Conservation (phyloP, 257 asterid genomes). For the Pogostemon cablin region DNA sequence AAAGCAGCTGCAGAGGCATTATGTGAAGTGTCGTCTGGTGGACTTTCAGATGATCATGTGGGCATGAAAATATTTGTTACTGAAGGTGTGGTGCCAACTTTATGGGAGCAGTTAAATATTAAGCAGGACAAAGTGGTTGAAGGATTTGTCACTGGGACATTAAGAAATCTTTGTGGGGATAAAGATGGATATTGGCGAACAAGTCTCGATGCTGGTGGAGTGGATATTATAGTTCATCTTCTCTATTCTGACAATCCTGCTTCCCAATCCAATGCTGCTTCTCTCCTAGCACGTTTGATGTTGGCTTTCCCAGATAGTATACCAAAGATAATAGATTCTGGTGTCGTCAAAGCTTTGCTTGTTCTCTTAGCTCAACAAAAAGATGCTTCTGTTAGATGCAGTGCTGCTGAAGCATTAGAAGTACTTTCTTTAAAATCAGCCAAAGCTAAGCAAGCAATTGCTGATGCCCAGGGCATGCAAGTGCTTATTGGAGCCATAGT, state of each 20-base stretch:
- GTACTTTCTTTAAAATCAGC: conserved; percentile 70
- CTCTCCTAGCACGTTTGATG: conserved; percentile 76
- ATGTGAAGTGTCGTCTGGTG: conserved; percentile 68
- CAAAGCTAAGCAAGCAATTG: conserved; percentile 57
- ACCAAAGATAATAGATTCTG: conserved; percentile 66
- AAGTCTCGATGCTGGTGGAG: conserved; percentile 87
- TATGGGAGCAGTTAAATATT: conserved; percentile 74
- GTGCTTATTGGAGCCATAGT: conserved; percentile 75
- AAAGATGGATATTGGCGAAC: conserved; percentile 78
- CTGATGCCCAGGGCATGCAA: conserved; percentile 65
- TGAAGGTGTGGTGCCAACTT: conserved; percentile 76
- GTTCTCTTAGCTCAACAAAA: conserved; percentile 60
- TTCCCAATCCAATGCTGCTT: conserved; percentile 83
- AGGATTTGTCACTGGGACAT: conserved; percentile 74
- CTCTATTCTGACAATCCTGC: conserved; percentile 66
- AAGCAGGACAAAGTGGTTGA: conserved; percentile 79
- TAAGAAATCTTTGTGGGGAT: conserved; percentile 88
- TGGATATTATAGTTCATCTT: conserved; percentile 67
- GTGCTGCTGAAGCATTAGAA: conserved; percentile 87
- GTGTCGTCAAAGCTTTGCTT: conserved; percentile 65
- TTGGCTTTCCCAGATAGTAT: conserved; percentile 64
- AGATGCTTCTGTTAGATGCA: conserved; percentile 74
- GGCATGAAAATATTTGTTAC: conserved; percentile 86
- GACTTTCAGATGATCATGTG: conserved; percentile 73
- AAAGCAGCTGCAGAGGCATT: conserved; percentile 91